Percentiles rank a stretch among this genome's conserved stretches.
These are phyloP conservation scores for Colletotrichum tabaci DNA, from an alignment of 2,329 filamentous ascomycete species.

Conservation along the genomic window DNA sequence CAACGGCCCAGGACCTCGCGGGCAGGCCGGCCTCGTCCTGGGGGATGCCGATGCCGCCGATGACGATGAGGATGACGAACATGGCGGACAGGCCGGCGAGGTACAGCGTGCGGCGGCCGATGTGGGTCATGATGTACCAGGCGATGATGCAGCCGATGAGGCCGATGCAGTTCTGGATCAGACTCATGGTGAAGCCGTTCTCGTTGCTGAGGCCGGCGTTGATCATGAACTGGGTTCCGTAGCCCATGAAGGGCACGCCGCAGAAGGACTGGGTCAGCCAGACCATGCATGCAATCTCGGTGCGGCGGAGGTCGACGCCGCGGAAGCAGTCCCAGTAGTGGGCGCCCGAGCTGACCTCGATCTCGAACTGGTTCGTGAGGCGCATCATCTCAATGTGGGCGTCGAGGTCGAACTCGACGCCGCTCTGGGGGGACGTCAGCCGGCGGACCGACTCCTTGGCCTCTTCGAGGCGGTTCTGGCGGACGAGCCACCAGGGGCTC, in stretches of 20 bases:
- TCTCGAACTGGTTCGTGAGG: conserved; percentile 51
- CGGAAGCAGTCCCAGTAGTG: conserved; percentile 44
- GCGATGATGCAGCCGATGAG: conserved; percentile 58
- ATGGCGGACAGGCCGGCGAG: conserved; percentile 56
- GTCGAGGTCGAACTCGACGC: conserved; percentile 43
- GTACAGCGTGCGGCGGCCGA: conserved; percentile 59
- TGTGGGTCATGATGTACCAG: conserved; percentile 56
- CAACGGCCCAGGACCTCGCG: conserved; percentile 57
- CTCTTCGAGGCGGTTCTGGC: conserved; percentile 45
- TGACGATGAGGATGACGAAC: conserved; percentile 55
- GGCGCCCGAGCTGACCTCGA: conserved; percentile 45
- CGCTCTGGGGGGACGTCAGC: conserved; percentile 43
- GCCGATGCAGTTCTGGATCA: conserved; percentile 59
- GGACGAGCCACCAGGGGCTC: conserved; percentile 48
- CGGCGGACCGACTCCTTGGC: conserved; percentile 40
- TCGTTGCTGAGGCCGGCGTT: conserved; percentile 48
- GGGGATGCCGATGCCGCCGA: conserved; percentile 51
- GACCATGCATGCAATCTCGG: conserved; percentile 48
- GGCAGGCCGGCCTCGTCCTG: conserved; percentile 52
- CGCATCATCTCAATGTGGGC: conserved; percentile 47
- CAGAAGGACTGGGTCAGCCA: conserved; percentile 49
- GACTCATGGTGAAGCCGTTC: conserved; percentile 54
- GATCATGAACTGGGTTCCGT: conserved; percentile 39
- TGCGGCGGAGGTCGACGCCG: conserved; percentile 48
- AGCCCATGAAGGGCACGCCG: conserved; percentile 44